Conservation (phyloP, 73 alveolate genomes). For the Paramecium sexaurelia region DNA sequence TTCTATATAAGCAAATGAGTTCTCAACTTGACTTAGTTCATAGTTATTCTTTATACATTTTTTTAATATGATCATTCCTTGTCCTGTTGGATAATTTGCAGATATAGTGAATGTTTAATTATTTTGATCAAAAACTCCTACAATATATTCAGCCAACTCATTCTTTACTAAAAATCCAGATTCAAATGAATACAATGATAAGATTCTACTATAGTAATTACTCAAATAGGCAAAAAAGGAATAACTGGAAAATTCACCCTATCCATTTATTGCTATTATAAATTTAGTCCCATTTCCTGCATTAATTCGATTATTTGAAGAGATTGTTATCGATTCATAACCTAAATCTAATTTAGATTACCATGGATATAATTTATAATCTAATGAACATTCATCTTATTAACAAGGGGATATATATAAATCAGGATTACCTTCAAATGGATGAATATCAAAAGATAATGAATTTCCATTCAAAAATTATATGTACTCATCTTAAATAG, state of each 20-base stretch:
- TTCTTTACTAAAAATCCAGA: background rate
- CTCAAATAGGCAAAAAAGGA: background rate
- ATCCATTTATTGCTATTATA: background rate
- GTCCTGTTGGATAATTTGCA: constrained; percentile 4
- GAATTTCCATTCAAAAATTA: background rate
- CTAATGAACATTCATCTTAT: background rate
- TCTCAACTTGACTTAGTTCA: background rate
- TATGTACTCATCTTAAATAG: background rate
- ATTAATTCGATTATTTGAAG: background rate
- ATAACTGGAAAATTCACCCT: background rate
- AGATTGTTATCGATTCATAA: constrained; percentile 28
- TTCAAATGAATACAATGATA: background rate
- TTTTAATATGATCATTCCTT: background rate
- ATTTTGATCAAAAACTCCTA: background rate
- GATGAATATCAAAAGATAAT: constrained; percentile 15
- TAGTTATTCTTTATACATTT: background rate
- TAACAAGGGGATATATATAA: background rate
- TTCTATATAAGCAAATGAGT: background rate
- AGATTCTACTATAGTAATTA: background rate
- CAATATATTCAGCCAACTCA: background rate
- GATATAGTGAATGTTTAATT: background rate
- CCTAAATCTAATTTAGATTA: constrained; percentile 29
- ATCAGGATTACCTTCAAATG: constrained; percentile 53
- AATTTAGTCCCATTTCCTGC: background rate
- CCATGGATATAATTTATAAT: background rate